Conservation (phyloP, 164 flowering plant species). For the Cinnamomum chago region DNA sequence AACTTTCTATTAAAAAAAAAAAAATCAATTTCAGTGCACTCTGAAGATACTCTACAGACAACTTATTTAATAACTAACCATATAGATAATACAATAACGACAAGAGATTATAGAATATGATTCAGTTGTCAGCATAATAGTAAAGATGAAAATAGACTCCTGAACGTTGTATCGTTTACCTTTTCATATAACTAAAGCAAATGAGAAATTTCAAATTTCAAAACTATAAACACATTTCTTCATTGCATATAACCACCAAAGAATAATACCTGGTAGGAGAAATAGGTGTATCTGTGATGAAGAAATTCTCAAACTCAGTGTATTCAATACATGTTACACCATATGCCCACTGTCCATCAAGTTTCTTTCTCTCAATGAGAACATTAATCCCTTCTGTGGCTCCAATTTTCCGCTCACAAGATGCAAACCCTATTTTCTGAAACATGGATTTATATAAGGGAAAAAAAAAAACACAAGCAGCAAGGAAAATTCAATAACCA, state of each 20-base stretch:
- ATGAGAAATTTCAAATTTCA: not conserved
- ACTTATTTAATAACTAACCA: not conserved
- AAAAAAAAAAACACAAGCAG: no score
- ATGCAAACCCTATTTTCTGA: constrained; percentile 97
- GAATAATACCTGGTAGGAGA: constrained; percentile 44
- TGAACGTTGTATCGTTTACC: not conserved
- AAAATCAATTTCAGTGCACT: no score
- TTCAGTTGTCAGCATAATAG: no score
- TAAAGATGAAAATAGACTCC: no score
- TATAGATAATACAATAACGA: not conserved
- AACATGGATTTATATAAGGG: not conserved
- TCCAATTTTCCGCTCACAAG: constrained; percentile 67
- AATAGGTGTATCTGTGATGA: constrained; percentile 40
- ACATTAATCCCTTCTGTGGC: constrained; percentile 99
- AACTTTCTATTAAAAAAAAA: no score
- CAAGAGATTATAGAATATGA: not conserved
- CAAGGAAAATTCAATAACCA: not conserved
- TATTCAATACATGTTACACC: constrained; percentile 95
- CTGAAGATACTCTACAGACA: no score
- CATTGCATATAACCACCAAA: not conserved
- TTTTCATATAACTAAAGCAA: not conserved
- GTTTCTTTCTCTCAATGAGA: constrained; percentile 68
- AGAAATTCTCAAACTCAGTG: constrained; percentile 91
- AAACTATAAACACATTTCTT: not conserved
- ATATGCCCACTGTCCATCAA: constrained; percentile 81